These are phyloP conservation scores for Penicillium sp. DNA, from an alignment of 2,329 filamentous ascomycete genomes.

Conservation along the genomic window DNA sequence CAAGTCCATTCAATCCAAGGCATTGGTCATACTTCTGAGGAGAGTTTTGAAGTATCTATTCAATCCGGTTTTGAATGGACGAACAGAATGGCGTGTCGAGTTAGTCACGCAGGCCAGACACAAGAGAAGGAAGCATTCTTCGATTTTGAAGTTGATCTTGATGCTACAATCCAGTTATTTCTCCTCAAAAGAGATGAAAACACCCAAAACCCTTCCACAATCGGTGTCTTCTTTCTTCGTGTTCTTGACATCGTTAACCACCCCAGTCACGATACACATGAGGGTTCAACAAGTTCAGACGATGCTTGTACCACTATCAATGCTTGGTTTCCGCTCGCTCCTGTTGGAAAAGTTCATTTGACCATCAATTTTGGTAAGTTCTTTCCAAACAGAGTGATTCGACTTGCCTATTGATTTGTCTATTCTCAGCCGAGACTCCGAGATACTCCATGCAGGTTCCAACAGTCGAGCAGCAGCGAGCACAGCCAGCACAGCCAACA, in stretches of 20 bases:
- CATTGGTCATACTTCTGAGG: conserved; percentile 1
- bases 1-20: conserved; percentile 1
- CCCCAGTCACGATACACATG: not conserved
- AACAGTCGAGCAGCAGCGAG: not conserved
- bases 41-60: not conserved
- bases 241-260: not conserved
- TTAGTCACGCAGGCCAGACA: not conserved
- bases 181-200: not conserved
- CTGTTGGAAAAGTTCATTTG: not conserved
- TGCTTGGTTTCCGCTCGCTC: not conserved
- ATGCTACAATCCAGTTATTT: not conserved
- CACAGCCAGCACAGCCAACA: not conserved
- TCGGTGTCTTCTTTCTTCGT: not conserved
- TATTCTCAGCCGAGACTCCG: not conserved
- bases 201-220: not conserved
- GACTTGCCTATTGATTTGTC: not conserved
- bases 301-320: not conserved
- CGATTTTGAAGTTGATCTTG: not conserved
- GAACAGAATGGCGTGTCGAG: not conserved
- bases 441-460: not conserved
- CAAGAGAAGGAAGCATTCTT: conserved; percentile 1
- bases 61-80: not conserved
- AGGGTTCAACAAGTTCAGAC: not conserved
- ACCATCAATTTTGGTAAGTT: conserved; percentile 1
- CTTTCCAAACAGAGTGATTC: not conserved